These are phyloP conservation scores for Puccinia novopanici DNA, from an alignment of 1,284 basidiomycete genomes.

Conservation along the genomic window DNA sequence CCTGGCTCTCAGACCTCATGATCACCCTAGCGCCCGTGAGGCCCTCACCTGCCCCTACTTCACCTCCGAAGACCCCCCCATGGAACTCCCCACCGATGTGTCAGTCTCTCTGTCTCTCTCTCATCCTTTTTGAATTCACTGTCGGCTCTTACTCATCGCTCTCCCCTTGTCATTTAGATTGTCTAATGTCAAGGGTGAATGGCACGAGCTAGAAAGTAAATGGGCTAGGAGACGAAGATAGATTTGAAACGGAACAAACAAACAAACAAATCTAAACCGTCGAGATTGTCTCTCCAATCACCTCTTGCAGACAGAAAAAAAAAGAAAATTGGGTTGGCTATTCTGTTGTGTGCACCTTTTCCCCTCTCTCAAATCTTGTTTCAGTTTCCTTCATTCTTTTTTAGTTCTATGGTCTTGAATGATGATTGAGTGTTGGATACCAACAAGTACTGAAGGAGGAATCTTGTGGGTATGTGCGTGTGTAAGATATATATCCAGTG, in stretches of 20 bases:
- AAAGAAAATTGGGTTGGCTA: too few species aligned
- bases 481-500: too few species aligned
- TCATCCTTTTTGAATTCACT: background rate
- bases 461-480: too few species aligned
- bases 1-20: constrained; percentile 55
- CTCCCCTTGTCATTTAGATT: constrained; percentile 51
- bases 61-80: constrained; percentile 52
- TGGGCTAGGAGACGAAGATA: constrained; percentile 38
- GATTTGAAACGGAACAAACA: background rate
- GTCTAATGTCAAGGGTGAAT: constrained; percentile 57
- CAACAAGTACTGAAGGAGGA: too few species aligned
- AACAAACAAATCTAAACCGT: too few species aligned
- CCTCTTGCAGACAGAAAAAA: too few species aligned
- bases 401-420: too few species aligned
- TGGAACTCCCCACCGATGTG: constrained; percentile 54
- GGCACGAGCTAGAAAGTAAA: constrained; percentile 58
- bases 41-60: constrained; percentile 56
- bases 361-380: too few species aligned
- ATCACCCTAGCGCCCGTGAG: constrained; percentile 54
- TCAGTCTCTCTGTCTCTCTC: constrained; percentile 11
- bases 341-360: too few species aligned
- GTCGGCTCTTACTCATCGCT: background rate
- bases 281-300: too few species aligned
- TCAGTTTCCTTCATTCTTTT: too few species aligned
- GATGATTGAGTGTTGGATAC: too few species aligned